Evolutionary conservation across 805 yeast species (phyloP), one percentile per base, ranked within the genome.

Genomic region (Barnettozyma botsteinii): DNA sequence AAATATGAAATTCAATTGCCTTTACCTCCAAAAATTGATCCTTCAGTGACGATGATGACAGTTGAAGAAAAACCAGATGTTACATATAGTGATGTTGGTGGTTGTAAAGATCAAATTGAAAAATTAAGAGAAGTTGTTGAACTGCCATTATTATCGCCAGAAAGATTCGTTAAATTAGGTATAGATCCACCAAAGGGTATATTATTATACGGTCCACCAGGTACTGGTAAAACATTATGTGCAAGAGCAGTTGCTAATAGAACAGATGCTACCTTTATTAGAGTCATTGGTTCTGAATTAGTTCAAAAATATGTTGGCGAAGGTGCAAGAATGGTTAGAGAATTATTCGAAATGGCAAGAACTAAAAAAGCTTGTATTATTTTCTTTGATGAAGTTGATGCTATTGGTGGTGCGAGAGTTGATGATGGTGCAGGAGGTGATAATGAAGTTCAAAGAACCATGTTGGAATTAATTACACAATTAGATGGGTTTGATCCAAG

Each of bases 361-460:
- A 85, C 98, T 27, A 93, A 93, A 66, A 89, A 91, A 60, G 98
- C 98, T 2, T 91, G 98, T 66, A 93, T 93, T 58, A 91, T 93
- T 42, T 93, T 93, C 67, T 93, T 93, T 57, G 99, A 93, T 66
- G 99, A 93, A 70, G 82, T 93, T 51, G 99, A 93, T 69, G 98
- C 99, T 28, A 87, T 93, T 62, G 99, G 99, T 51, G 98, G 98
- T 31, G 98, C 98, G n/a, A 81, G 99, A 64, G 93, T 93, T 61
- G 98, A 93, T 64, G 98, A 93, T 62, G 98, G 98, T 56, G 98
- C 98, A 10, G 98, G 97, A 53, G 98, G 98, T 59, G 98, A 93
- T 65, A 93, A 91, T 61, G 99, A 93, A 68, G 98, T 93, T 40
- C 98, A 93, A 68, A 79, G 98, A 71, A 93, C 98, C 33, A 93